Evolutionary conservation across 2,329 filamentous ascomycete genomes (phyloP).

Genomic region (Colletotrichum spaethianum): DNA sequence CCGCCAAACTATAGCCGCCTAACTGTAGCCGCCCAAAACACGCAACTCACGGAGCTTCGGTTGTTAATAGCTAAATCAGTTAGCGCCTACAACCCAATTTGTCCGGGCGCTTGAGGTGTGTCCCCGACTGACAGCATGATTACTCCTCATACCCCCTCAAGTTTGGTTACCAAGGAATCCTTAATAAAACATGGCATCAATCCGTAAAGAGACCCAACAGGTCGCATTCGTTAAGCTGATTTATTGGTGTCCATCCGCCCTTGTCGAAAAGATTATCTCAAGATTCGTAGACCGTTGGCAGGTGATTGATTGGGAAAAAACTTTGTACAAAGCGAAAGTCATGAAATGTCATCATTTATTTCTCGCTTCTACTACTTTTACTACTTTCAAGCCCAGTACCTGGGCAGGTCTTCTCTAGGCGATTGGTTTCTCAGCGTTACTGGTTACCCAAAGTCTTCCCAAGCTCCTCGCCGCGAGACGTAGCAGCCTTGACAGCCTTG

Average conservation of each 20-base stretch:
- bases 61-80: too few relatives aligned
- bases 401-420: too few relatives aligned
- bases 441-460: constrained; percentile 50
- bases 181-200: not conserved
- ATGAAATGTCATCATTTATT: too few relatives aligned
- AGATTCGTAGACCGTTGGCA: not conserved
- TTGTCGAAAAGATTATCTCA: not conserved
- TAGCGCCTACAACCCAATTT: too few relatives aligned
- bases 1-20: too few relatives aligned
- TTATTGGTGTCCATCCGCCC: too few relatives aligned
- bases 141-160: too few relatives aligned
- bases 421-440: not conserved
- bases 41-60: too few relatives aligned
- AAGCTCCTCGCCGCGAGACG: constrained; percentile 59
- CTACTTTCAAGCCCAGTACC: not conserved
- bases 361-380: not conserved
- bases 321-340: too few relatives aligned
- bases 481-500: constrained; percentile 62
- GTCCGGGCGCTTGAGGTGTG: too few relatives aligned
- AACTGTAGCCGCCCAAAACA: too few relatives aligned
- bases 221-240: not conserved
- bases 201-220: not conserved
- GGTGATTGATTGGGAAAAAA: not conserved
- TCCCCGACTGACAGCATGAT: not conserved
- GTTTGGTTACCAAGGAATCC: not conserved